Evolutionary conservation across 169 alveolate genomes (phyloP).

Genomic region (Plasmodium malariae): DNA sequence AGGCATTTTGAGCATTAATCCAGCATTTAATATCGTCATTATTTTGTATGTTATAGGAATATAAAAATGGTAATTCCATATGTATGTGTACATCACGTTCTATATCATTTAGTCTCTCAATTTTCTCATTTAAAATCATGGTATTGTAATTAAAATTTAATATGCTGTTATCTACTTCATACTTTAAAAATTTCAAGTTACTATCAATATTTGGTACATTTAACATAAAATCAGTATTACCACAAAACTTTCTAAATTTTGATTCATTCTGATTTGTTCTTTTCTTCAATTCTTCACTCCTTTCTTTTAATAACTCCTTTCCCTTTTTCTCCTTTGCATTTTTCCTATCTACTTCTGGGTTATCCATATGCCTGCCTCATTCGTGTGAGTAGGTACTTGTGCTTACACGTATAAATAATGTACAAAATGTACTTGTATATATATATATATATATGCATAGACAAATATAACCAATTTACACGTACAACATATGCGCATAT

Average conservation of each 20-base stretch:
- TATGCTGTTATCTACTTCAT: slow-evolving; percentile 54
- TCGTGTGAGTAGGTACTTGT: too few relatives aligned
- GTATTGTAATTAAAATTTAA: slow-evolving; percentile 35
- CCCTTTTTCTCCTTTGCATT: slow-evolving; percentile 1
- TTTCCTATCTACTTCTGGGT: slow-evolving; percentile 13
- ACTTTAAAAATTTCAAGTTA: slow-evolving; percentile 39
- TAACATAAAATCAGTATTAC: slow-evolving; percentile 36
- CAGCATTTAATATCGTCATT: slow-evolving; percentile 42
- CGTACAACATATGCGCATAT: too few relatives aligned
- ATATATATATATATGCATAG: too few relatives aligned
- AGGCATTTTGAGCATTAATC: slow-evolving; percentile 24
- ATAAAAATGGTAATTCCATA: slow-evolving; percentile 38
- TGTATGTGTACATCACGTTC: slow-evolving; percentile 58
- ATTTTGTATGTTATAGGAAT: slow-evolving; percentile 45
- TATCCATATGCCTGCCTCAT: too few relatives aligned
- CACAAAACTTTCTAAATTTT: slow-evolving; percentile 48
- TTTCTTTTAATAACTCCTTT: slow-evolving; percentile 1
- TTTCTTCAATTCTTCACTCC: slow-evolving; percentile 22
- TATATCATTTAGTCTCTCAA: slow-evolving; percentile 43
- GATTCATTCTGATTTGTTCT: slow-evolving; percentile 41
- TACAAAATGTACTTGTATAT: too few relatives aligned
- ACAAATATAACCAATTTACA: too few relatives aligned
- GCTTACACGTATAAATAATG: too few relatives aligned
- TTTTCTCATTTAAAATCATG: slow-evolving; percentile 47
- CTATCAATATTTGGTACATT: slow-evolving; percentile 44